These are phyloP conservation scores for barley (Hordeum vulgare) DNA, from an alignment of 176 grass and related monocot species.

Conservation along the genomic window DNA sequence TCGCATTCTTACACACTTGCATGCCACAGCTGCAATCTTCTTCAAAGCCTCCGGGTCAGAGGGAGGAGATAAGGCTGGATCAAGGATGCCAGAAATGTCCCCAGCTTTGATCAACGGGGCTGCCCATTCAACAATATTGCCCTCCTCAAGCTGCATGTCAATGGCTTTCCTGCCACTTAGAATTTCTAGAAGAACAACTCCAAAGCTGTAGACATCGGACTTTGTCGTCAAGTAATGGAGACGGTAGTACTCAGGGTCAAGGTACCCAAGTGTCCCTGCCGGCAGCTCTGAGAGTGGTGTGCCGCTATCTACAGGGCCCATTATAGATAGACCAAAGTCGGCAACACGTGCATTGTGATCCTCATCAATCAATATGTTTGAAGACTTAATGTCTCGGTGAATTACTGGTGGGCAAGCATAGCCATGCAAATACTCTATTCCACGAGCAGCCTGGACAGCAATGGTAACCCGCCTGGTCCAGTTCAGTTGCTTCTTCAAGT, in stretches of 20 bases:
- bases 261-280: slow-evolving; percentile 90
- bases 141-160: slow-evolving; percentile 96
- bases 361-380: slow-evolving; percentile 96
- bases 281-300: slow-evolving; percentile 83
- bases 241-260: slow-evolving; percentile 95
- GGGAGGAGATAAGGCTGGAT: slow-evolving; percentile 66
- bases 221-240: slow-evolving; percentile 98
- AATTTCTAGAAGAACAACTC: slow-evolving; percentile 92
- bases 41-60: slow-evolving; percentile 79
- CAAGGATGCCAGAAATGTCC: slow-evolving; percentile 70
- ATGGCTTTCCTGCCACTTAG: slow-evolving; percentile 92
- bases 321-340: slow-evolving; percentile 90
- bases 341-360: slow-evolving; percentile 94
- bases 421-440: slow-evolving; percentile 93
- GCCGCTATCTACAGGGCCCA: slow-evolving; percentile 80
- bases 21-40: slow-evolving; percentile 90
- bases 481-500: slow-evolving; percentile 59
- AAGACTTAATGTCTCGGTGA: slow-evolving; percentile 96
- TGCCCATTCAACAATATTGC: slow-evolving; percentile 96
- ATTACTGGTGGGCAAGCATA: slow-evolving; percentile 97
- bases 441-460: slow-evolving; percentile 92
- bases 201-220: slow-evolving; percentile 94
- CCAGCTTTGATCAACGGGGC: slow-evolving; percentile 85
- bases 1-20: slow-evolving; percentile 95
- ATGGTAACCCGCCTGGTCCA: slow-evolving; percentile 91